A percentile compares a stretch with the other conserved stretches of the same genome.
Evolutionary conservation across 352 stramenopile species (phyloP).

Genomic region (Phytophthora melonis): DNA sequence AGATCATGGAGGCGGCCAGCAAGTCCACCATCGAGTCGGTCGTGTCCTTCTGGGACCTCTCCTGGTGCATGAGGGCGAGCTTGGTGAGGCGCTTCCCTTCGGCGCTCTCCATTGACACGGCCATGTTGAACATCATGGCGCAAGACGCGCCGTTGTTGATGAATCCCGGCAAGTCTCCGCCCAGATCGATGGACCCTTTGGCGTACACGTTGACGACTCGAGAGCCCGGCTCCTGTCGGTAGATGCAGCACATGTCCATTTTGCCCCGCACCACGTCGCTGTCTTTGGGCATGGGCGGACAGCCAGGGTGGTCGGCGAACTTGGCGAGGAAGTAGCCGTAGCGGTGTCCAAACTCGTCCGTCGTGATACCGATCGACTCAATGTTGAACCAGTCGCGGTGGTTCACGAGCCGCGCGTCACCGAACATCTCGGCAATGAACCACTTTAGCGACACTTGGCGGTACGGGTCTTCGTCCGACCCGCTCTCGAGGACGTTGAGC

Average conservation of each 20-base stretch:
- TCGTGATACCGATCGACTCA: constrained; percentile 57
- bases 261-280: constrained; percentile 53
- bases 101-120: constrained; percentile 34
- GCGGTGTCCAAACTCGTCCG: constrained; percentile 43
- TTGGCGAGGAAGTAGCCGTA: constrained; percentile 67
- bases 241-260: constrained; percentile 69
- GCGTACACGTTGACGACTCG: constrained; percentile 59
- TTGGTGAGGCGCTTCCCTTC: constrained; percentile 46
- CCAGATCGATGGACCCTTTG: constrained; percentile 52
- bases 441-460: constrained; percentile 61
- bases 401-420: constrained; percentile 54
- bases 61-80: constrained; percentile 30
- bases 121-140: constrained; percentile 42
- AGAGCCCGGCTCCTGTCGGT: constrained; percentile 48
- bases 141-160: constrained; percentile 28
- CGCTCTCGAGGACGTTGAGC: constrained; percentile 49
- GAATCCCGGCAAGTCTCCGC: constrained; percentile 40
- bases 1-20: constrained; percentile 29
- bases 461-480: constrained; percentile 53
- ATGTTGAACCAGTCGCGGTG: constrained; percentile 73
- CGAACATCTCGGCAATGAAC: constrained; percentile 49
- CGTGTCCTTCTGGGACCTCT: constrained; percentile 19
- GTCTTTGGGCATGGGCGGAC: constrained; percentile 45
- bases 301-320: constrained; percentile 42
- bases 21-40: constrained; percentile 31